These are phyloP conservation scores for Monilinia fructigena DNA, from an alignment of 2,329 filamentous ascomycete species.

Conservation along the genomic window DNA sequence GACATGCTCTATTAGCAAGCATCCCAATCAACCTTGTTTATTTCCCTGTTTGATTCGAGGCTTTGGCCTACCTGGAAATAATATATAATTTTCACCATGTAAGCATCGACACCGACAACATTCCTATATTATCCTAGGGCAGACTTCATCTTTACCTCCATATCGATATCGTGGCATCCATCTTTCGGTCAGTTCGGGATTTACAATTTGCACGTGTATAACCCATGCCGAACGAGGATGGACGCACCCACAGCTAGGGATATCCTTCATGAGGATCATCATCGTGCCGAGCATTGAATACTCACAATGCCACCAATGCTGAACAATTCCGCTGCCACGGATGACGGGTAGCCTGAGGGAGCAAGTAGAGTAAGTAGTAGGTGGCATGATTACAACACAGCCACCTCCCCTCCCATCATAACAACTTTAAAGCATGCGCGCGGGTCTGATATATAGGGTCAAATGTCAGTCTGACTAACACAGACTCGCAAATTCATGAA, in stretches of 20 bases:
- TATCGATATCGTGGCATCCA: not conserved
- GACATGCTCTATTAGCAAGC: no score
- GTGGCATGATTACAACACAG: not conserved
- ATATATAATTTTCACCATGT: not conserved
- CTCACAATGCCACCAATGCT: not conserved
- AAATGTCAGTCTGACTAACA: not conserved
- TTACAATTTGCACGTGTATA: not conserved
- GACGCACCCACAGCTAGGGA: not conserved
- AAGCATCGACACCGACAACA: not conserved
- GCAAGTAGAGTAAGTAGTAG: not conserved
- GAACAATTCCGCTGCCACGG: not conserved
- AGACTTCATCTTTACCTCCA: not conserved
- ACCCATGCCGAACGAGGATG: not conserved
- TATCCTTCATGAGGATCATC: not conserved
- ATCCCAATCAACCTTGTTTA: no score
- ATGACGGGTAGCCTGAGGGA: not conserved
- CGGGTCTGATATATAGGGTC: slow-evolving; percentile 4
- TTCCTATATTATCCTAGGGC: not conserved
- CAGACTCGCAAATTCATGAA: no score
- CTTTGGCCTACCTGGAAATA: not conserved
- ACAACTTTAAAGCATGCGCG: no score
- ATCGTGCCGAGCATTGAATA: no score
- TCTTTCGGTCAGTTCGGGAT: not conserved
- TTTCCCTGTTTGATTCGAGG: no score
- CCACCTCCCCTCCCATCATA: no score